Conservation (phyloP, 306 rosid genomes). For the Quercus bicolor region DNA sequence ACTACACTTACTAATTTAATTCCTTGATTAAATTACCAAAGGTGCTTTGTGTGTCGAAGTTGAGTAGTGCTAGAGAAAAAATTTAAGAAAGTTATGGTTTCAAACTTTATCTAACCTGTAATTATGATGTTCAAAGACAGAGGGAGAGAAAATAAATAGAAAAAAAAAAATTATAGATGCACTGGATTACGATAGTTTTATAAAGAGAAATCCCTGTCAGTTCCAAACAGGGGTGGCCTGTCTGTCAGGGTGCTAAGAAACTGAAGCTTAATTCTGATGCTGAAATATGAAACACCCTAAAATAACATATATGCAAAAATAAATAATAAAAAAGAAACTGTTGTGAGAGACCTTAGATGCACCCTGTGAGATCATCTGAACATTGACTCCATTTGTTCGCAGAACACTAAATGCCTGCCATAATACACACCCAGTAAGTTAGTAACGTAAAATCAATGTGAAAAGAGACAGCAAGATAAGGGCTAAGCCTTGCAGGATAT, state of each 20-base stretch:
- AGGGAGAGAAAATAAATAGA: neutral
- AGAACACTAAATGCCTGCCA: constrained; percentile 81
- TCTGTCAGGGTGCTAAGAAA: no score
- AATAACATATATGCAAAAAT: neutral
- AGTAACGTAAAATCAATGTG: constrained; percentile 9
- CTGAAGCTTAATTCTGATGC: neutral
- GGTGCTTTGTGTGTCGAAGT: neutral
- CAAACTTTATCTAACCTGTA: neutral
- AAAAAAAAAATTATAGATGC: neutral
- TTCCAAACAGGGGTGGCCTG: no score
- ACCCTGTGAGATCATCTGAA: constrained; percentile 99
- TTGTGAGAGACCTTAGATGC: constrained; percentile 75
- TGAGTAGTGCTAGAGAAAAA: neutral
- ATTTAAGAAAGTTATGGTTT: neutral
- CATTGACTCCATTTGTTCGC: constrained; percentile 74
- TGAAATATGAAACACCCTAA: neutral
- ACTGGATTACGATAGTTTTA: no score
- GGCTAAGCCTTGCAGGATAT: constrained; percentile 7
- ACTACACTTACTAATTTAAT: no score
- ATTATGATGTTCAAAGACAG: neutral
- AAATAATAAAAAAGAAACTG: neutral
- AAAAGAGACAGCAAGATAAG: constrained; percentile 6
- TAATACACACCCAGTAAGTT: constrained; percentile 14
- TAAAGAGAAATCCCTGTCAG: no score
- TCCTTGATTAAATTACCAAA: neutral